These are phyloP conservation scores for Aspergillus oerlinghausenensis DNA, from an alignment of 2,329 filamentous ascomycete species.

Conservation along the genomic window DNA sequence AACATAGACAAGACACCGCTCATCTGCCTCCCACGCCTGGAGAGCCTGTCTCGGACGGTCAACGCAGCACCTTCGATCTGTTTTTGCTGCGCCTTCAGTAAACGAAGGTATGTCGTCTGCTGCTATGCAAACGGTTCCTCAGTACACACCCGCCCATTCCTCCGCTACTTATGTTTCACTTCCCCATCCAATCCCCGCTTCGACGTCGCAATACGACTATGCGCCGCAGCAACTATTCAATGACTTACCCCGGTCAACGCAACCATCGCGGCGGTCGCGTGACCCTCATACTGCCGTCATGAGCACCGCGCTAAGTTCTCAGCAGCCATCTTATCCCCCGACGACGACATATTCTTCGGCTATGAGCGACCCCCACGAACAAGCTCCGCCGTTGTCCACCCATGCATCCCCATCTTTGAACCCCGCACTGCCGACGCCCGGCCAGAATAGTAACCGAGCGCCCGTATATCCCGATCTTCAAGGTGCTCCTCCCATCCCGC, in stretches of 20 bases:
- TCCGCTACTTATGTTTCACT: conserved; percentile 18
- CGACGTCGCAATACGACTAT: conserved; percentile 51
- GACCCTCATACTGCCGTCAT: conserved; percentile 9
- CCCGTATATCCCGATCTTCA: conserved; percentile 46
- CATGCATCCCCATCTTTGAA: conserved; percentile 41
- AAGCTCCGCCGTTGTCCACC: conserved; percentile 38
- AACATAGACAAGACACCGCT: conserved; percentile 11
- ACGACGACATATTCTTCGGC: conserved; percentile 33
- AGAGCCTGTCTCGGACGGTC: conserved; percentile 22
- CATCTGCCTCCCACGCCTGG: conserved; percentile 11
- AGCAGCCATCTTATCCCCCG: conserved; percentile 29
- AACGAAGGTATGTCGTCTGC: conserved; percentile 57
- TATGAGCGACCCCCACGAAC: conserved; percentile 44
- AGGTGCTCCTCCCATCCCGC: conserved; percentile 63
- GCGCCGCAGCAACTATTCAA: conserved; percentile 42
- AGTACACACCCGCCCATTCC: conserved; percentile 49
- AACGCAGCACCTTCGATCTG: conserved; percentile 17
- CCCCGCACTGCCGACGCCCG: conserved; percentile 22
- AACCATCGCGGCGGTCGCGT: conserved; percentile 22
- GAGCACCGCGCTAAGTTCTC: conserved; percentile 21
- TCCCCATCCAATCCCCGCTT: conserved; percentile 41
- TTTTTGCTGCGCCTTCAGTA: conserved; percentile 19
- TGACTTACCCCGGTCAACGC: conserved; percentile 43
- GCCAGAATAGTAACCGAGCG: conserved; percentile 29
- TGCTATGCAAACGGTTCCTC: conserved; percentile 57